Base-by-base conservation (phyloP, 2,329 filamentous ascomycete species). In the Fusarium humuli region DNA sequence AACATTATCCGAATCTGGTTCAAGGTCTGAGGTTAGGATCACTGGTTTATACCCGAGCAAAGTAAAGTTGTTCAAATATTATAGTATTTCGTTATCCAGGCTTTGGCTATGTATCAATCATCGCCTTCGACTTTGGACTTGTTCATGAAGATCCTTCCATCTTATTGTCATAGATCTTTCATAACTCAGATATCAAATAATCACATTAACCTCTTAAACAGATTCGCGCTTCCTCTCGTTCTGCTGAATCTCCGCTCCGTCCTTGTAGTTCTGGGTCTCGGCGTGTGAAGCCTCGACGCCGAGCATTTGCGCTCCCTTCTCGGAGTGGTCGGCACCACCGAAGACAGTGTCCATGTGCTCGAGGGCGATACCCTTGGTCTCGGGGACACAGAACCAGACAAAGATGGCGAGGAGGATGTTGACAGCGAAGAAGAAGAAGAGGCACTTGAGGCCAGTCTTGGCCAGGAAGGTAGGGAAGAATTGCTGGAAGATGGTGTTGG, bases 381-480 rank as follows among this genome's bases (percentile, higher is more conserved):
- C 85, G 9, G 85, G 85, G 52, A 87, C 78, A 62, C 81, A 80
- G 76, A 86, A 86, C 70, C 74, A 86, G 41, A 86, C 84, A 59
- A 85, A 87, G 34, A 79, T 40, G 16, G 79, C 81, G n/a, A 87
- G 80, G 41, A 85, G 67, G 69, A 86, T 77, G 73, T 87, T 77
- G 50, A 76, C 47, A 18, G 47, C 71, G 52, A 77, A 71, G 66
- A 77, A 77, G 69, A 77, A 77, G 74, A 77, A 77, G 47, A 83
- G 75, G 32, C 81, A 83, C 57, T 79, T 80, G 29, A 86, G 81
- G 12, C 82, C 83, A 42, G 79, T 77, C 73, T 90, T 88, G 56
- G 85, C 81, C 18, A 91, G 83, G 81, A 92, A 91, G 14, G 84
- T 86, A 14, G 90, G 90, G 83, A 92, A 91, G 82, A 91, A 91